These are phyloP conservation scores for Podila epigama DNA, from an alignment of 192 early-diverging fungal genomes.

Conservation along the genomic window DNA sequence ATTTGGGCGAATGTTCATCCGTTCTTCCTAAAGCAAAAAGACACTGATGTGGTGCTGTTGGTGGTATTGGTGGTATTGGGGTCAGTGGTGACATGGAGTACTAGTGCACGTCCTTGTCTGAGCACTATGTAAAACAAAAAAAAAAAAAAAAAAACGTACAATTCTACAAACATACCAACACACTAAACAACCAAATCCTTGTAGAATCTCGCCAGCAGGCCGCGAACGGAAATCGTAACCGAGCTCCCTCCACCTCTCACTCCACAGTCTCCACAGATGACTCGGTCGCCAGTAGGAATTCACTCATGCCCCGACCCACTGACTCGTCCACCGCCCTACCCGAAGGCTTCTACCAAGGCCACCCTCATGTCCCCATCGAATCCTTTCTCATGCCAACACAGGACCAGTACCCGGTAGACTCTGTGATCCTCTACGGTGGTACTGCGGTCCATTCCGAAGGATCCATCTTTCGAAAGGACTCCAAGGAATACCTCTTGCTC, in stretches of 20 bases:
- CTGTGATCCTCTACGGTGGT: conserved; percentile 39
- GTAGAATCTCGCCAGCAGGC: background rate
- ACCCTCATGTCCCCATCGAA: conserved; percentile 30
- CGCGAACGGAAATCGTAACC: conserved; percentile 10
- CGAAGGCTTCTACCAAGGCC: conserved; percentile 32
- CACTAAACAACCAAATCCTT: no score
- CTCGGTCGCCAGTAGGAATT: conserved; percentile 34
- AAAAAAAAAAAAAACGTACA: no score
- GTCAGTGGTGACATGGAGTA: background rate
- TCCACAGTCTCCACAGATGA: conserved; percentile 42
- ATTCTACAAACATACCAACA: background rate
- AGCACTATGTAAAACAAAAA: no score
- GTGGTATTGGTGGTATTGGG: background rate
- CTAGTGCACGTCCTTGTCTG: no score
- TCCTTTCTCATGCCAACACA: conserved; percentile 42
- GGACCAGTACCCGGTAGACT: conserved; percentile 37
- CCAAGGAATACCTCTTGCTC: conserved; percentile 38
- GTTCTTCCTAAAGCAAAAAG: background rate
- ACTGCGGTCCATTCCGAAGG: conserved; percentile 37
- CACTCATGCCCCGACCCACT: conserved; percentile 19
- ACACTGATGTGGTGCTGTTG: background rate
- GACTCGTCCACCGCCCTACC: conserved; percentile 1
- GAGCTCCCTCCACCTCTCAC: conserved; percentile 23
- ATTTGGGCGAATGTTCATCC: background rate
- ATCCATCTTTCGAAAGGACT: conserved; percentile 33